phyloP scores from a whole-genome alignment of 83 land plant species.

The Diphasiastrum complanatum region DNA sequence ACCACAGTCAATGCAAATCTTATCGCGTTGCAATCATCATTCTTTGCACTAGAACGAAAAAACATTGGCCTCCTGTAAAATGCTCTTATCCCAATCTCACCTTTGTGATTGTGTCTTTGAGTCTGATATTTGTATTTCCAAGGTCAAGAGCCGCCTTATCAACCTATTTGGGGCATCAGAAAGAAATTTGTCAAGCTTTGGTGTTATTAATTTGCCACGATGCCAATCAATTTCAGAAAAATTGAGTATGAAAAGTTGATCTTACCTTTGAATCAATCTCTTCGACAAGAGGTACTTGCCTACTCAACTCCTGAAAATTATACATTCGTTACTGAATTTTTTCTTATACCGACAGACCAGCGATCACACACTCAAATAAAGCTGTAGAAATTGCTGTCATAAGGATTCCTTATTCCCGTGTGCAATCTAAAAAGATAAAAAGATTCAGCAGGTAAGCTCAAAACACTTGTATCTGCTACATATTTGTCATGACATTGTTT shows the following conservation, averaged over 20 bases:
- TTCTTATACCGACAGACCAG: too few species aligned
- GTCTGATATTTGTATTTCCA: constrained; percentile 47
- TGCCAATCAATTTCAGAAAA: neutral
- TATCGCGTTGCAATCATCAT: too few species aligned
- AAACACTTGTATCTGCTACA: too few species aligned
- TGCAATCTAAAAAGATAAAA: too few species aligned
- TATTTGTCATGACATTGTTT: too few species aligned
- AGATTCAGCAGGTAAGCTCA: neutral
- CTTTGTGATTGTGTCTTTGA: constrained; percentile 43
- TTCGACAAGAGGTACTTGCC: constrained; percentile 32
- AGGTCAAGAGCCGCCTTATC: constrained; percentile 42
- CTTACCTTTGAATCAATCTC: constrained; percentile 26
- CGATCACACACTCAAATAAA: too few species aligned
- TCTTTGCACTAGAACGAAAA: too few species aligned
- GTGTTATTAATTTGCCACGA: neutral
- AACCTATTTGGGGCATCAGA: constrained; percentile 20
- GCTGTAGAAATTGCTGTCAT: too few species aligned
- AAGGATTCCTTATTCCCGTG: too few species aligned
- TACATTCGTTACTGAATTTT: neutral
- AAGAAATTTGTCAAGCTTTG: neutral
- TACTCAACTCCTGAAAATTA: constrained; percentile 26
- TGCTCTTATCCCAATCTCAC: constrained; percentile 9
- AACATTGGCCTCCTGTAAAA: too few species aligned
- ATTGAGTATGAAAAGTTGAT: neutral
- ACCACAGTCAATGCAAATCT: too few species aligned